Base-by-base conservation (phyloP, 1,139 yeast genomes). In the Saccharomycopsis hybrid region DNA sequence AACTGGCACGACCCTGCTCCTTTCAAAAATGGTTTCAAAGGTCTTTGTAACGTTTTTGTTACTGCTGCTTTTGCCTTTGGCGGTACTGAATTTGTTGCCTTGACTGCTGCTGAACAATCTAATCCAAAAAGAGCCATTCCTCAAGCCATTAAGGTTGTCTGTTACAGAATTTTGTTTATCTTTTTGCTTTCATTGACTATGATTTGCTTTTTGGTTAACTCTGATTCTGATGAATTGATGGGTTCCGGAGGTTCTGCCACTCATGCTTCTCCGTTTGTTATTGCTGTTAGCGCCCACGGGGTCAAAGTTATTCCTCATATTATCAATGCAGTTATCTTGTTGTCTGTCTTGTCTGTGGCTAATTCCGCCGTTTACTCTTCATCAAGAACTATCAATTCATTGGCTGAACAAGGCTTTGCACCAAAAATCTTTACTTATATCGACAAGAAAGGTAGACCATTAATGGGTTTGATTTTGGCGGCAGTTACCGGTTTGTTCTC, bases 31-130 rank as follows among this genome's bases (percentile, higher is more conserved):
- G 76, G 69, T 57, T 84, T 74, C 71, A 84, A 84, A 63, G 95
- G 94, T 59, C 82, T 89, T 29, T 82, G 90, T 60, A 73, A 87
- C 4, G 87, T 85, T 33, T 85, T 89, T 60, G 88, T 89, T 47
- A 78, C 83, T 33, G 94, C 95, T 30, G 94, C 96, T 4, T 89
- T 87, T 66, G 80, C 96, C 3, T 84, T 85, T 60, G 89, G 90
- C 49, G 94, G 94, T 59, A 78, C 87, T 44, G 95, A 87, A 68
- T 73, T 84, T 59, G 80, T 85, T 54, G 96, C 95, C 49, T 72
- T 90, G 58, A 90, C 95, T 35, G 94, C 96, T 36, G 89, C 95
- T 31, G 97, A 90, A 67, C 84, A 95, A 51, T 73, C 76, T 47
- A 85, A 87, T 67, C 96, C 96, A 55, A 72, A 84, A 62, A 77